phyloP scores from a whole-genome alignment of 2,329 filamentous ascomycete genomes.

The Thelonectria blattea region DNA sequence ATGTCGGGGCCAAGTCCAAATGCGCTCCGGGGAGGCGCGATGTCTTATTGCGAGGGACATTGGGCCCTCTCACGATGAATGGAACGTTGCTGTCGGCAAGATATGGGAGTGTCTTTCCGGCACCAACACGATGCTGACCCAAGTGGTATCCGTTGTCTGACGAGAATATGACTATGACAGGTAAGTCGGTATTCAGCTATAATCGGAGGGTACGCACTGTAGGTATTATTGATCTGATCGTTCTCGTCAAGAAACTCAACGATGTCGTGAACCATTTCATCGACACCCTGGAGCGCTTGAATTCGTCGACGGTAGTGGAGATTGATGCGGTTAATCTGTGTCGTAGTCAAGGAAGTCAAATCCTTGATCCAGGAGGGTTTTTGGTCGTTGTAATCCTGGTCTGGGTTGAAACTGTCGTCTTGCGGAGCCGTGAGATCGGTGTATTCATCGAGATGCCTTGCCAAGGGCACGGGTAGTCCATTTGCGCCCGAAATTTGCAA shows the following conservation, averaged over 20 bases:
- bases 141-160: slow-evolving; percentile 62
- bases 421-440: slow-evolving; percentile 62
- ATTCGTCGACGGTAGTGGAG: slow-evolving; percentile 48
- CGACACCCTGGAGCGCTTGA: slow-evolving; percentile 49
- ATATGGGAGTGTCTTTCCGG: slow-evolving; percentile 57
- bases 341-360: slow-evolving; percentile 32
- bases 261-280: slow-evolving; percentile 50
- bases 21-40: slow-evolving; percentile 54
- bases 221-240: slow-evolving; percentile 48
- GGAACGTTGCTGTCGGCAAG: slow-evolving; percentile 60
- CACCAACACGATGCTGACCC: slow-evolving; percentile 56
- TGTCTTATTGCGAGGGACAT: slow-evolving; percentile 46
- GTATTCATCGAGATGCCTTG: slow-evolving; percentile 66
- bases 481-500: slow-evolving; percentile 25
- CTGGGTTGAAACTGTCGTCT: slow-evolving; percentile 68
- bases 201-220: slow-evolving; percentile 32
- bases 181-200: slow-evolving; percentile 45
- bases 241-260: slow-evolving; percentile 41
- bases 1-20: slow-evolving; percentile 61
- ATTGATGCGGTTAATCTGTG: slow-evolving; percentile 23
- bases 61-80: slow-evolving; percentile 56
- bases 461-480: slow-evolving; percentile 45
- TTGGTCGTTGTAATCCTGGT: slow-evolving; percentile 1
- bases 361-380: slow-evolving; percentile 20
- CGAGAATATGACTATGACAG: slow-evolving; percentile 53